Evolutionary conservation across 2,329 filamentous ascomycete species (phyloP), one percentile per base, ranked within the genome.

Genomic region (Trichoderma breve): DNA sequence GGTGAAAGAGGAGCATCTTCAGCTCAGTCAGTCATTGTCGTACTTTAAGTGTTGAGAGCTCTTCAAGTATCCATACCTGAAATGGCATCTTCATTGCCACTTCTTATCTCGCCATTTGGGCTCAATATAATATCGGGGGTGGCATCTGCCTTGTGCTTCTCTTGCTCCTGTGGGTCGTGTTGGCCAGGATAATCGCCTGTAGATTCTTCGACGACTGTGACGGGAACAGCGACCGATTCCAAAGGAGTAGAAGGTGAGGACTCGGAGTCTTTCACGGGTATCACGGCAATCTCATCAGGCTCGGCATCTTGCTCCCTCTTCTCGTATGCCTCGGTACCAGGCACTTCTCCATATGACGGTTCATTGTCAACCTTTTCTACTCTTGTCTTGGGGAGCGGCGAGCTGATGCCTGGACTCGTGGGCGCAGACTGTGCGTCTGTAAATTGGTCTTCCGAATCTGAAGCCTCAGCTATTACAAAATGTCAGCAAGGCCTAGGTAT

Each of bases 381-480:
- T 69, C 87, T 82, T 28, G 87, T 89, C 73, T 83, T 85, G n/a
- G 88, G 89, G 69, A 90, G 86, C 24, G 88, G 86, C 15, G 87
- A 87, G 73, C 78, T 80, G 53, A 80, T 77, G 6, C 80, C 81
- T 9, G 81, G 83, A 78, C 80, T 87, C 75, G 76, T 80, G 72
- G 78, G 83, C 71, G 80, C 85, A 39, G 89, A 90, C 70, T 87
- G 87, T 39, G 90, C 90, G 78, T 92, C 90, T 65, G 88, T 91
- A 80, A 91, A 92, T 81, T 92, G 90, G 75, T 92, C 90, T 60
- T 92, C 90, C 32, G 89, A 91, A 74, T 91, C 90, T 63, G 89
- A 90, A 34, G 83, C 84, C 73, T 87, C 87, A 81, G 79, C 80
- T 80, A 57, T 43, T 26, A 28, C 43, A 39, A 67, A 36, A 67